Conservation (phyloP, 495 filamentous ascomycete species). For the Massariosphaeria phaeospora region DNA sequence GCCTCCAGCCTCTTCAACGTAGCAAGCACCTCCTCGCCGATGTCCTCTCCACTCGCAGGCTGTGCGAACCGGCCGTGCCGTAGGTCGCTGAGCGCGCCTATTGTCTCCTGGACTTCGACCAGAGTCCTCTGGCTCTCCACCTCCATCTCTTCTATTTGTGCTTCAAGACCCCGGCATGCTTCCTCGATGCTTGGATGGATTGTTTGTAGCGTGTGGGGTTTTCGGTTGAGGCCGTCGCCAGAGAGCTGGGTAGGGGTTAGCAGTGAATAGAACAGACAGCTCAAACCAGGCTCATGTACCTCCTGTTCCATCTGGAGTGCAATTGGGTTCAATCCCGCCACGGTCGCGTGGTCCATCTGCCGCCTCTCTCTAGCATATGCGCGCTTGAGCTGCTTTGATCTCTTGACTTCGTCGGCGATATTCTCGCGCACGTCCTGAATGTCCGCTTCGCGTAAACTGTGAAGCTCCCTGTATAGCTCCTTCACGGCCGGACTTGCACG, state of each 20-base stretch:
- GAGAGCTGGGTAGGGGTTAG: conserved; percentile 51
- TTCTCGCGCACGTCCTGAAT: conserved; percentile 63
- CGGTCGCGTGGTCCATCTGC: conserved; percentile 51
- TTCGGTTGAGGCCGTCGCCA: conserved; percentile 44
- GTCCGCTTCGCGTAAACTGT: conserved; percentile 62
- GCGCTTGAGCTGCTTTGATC: conserved; percentile 58
- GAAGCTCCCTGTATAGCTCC: conserved; percentile 72
- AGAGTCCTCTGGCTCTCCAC: conserved; percentile 58
- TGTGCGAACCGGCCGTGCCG: conserved; percentile 72
- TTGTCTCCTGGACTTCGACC: conserved; percentile 55
- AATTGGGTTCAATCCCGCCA: conserved; percentile 48
- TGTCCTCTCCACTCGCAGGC: conserved; percentile 52
- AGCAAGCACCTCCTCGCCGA: conserved; percentile 52
- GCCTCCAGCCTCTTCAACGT: conserved; percentile 27
- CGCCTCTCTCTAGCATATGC: conserved; percentile 54
- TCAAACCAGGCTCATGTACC: conserved; percentile 41
- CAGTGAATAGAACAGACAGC: background rate
- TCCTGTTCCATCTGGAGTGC: conserved; percentile 61
- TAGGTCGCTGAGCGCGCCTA: conserved; percentile 73
- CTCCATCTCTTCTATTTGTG: conserved; percentile 59
- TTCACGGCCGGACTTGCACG: conserved; percentile 67
- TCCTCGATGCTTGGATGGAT: conserved; percentile 64
- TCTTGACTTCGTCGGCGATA: conserved; percentile 61
- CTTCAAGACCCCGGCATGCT: conserved; percentile 61
- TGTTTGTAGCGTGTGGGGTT: conserved; percentile 57